Percentiles rank a stretch among this genome's conserved stretches.
phyloP scores from a whole-genome alignment of 225 moss, liverwort and hornwort species.

The Rhytidiadelphus loreus region DNA sequence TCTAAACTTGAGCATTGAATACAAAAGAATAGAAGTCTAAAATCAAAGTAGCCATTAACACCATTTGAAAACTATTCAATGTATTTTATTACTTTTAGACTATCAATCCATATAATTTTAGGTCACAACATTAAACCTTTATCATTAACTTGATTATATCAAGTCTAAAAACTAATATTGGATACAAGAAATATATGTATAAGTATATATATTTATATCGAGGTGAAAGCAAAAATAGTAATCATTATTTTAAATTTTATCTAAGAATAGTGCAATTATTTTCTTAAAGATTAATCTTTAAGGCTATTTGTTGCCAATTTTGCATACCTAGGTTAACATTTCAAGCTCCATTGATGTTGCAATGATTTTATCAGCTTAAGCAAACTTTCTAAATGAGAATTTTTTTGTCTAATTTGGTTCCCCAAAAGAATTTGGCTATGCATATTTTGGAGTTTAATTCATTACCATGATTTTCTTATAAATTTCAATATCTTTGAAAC shows the following conservation, averaged over 20 bases:
- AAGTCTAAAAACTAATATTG: too few species aligned
- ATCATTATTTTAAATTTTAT: neutral
- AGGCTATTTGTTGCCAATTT: neutral
- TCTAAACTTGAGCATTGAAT: neutral
- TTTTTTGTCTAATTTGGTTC: neutral
- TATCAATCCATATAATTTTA: neutral
- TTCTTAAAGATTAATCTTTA: neutral
- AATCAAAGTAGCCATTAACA: too few species aligned
- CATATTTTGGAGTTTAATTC: neutral
- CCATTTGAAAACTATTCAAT: neutral
- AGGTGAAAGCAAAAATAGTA: too few species aligned
- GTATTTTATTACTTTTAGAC: neutral
- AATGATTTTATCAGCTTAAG: too few species aligned
- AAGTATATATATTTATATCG: neutral
- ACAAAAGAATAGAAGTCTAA: neutral
- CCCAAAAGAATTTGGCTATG: too few species aligned
- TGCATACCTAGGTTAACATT: too few species aligned
- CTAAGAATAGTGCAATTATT: neutral
- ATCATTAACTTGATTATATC: neutral
- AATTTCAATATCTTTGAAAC: neutral
- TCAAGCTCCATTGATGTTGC: neutral
- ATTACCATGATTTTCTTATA: rapidly evolving
- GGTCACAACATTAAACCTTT: too few species aligned
- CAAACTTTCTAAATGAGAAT: rapidly evolving
- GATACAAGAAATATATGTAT: neutral